Evolutionary conservation across 129 eudicot genomes (phyloP).

Genomic region (Mikania micrantha): DNA sequence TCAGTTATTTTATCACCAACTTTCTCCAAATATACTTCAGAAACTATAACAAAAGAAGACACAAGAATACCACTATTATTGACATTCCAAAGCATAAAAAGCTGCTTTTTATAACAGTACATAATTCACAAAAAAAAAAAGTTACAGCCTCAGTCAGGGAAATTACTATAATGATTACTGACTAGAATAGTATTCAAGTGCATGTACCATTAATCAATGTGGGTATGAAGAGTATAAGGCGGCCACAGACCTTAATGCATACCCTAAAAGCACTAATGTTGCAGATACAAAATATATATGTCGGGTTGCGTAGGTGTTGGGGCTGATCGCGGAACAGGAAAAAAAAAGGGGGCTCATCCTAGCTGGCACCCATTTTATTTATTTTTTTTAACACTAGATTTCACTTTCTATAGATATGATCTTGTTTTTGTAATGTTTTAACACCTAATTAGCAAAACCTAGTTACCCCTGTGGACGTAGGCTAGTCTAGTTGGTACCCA

Average conservation of each 20-base stretch:
- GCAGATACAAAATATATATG: not conserved
- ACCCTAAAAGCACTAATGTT: not conserved
- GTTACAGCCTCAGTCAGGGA: not conserved
- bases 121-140: not conserved
- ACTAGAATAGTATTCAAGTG: not conserved
- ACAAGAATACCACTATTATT: not conserved
- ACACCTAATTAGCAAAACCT: too few species aligned
- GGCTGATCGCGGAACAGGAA: too few species aligned
- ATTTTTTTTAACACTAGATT: too few species aligned
- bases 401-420: too few species aligned
- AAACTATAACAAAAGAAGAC: slow-evolving; percentile 13
- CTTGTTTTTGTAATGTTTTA: too few species aligned
- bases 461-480: too few species aligned
- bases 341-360: too few species aligned
- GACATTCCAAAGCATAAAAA: not conserved
- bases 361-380: too few species aligned
- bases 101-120: not conserved
- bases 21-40: slow-evolving; percentile 32
- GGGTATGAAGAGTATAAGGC: not conserved
- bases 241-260: not conserved
- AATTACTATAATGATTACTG: not conserved
- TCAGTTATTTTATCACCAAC: slow-evolving; percentile 16
- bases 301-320: too few species aligned
- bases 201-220: not conserved
- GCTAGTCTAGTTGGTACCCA: too few species aligned